These are phyloP conservation scores for Gliomastix tumulicola DNA, from an alignment of 2,329 filamentous ascomycete genomes.

Conservation along the genomic window DNA sequence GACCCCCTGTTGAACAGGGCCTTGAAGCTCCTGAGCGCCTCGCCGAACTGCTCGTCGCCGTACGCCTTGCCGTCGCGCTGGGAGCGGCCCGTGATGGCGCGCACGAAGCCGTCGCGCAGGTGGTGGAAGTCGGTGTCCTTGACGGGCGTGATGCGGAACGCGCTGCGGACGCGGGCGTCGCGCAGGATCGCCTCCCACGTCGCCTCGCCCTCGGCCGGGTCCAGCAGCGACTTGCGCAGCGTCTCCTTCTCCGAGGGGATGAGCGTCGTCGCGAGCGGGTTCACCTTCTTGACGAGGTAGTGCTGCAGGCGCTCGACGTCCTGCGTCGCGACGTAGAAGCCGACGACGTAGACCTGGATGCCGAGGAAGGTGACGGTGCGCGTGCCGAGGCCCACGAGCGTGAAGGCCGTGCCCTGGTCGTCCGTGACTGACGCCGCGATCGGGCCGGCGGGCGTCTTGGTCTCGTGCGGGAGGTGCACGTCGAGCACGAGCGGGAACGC, in stretches of 20 bases:
- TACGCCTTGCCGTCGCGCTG: conserved; percentile 46
- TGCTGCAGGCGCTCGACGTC: conserved; percentile 78
- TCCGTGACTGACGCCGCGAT: conserved; percentile 27
- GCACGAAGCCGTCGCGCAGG: conserved; percentile 83
- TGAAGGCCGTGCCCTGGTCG: conserved; percentile 61
- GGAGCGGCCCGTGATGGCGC: conserved; percentile 71
- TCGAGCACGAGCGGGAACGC: conserved; percentile 68
- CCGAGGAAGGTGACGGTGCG: conserved; percentile 83
- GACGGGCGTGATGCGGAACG: conserved; percentile 81
- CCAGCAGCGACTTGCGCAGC: conserved; percentile 62
- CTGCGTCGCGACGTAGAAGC: conserved; percentile 79
- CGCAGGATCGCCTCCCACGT: conserved; percentile 69
- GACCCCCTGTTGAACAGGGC: conserved; percentile 72
- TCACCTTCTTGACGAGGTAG: conserved; percentile 68
- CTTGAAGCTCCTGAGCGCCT: conserved; percentile 72
- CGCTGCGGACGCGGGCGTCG: conserved; percentile 62
- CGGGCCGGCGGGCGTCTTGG: conserved; percentile 16
- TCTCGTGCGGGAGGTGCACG: conserved; percentile 38
- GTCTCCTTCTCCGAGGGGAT: conserved; percentile 74
- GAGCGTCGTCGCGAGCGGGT: conserved; percentile 72
- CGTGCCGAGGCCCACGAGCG: conserved; percentile 79
- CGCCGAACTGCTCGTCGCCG: conserved; percentile 69
- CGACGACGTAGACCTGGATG: conserved; percentile 92
- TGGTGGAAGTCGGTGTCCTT: conserved; percentile 92
- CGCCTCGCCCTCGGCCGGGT: conserved; percentile 60